Evolutionary conservation across 2,329 filamentous ascomycete species (phyloP), one percentile per base, ranked within the genome.

Genomic region (Aurifilum marmelostoma): DNA sequence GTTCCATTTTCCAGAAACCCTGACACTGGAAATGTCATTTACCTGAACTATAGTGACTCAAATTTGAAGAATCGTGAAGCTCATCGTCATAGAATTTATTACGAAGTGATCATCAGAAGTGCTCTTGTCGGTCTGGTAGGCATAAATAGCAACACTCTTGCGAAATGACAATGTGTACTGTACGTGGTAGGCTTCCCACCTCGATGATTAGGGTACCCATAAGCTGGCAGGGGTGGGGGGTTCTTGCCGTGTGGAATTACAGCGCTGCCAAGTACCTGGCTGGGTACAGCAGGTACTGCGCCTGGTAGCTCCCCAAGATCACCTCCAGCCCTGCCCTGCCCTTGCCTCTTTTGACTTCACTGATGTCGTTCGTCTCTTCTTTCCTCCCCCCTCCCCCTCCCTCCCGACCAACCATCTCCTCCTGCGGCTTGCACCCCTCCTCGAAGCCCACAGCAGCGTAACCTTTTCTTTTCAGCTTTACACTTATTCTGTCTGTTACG

Each of bases 121-220:
- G 52, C 52, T 14, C 24, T 18, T 27, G 24, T 56, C 52, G 24
- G 24, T 18, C 24, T 2, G n/a, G n/a, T 29, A 14, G 14, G 24
- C 24, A 18, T 18, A 29, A 18, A 29, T 18, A 29, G 52, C 12
- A 56, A 29, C 16, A 56, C 8, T 7, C 52, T 56, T 56, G 52
- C 12, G 52, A 56, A 56, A 56, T 56, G 52, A 56, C 52, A 56
- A 56, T 29, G 27, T 56, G 24, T 29, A n/a, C 27, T 18, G 52
- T 56, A 29, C 27, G 16, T 16, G 5, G 14, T 16, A 32, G 52
- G 52, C 27, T 27, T 56, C 52, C 43, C 52, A 56, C 52, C 52
- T 7, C 27, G 52, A 56, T 56, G 52, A 56, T 56, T 56, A 56
- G 52, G 50, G 52, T 56, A 16, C 52, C 52, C 52, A 56, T 56